phyloP scores from a whole-genome alignment of 208 protist species.

The Leptomonas pyrrhocoris region DNA sequence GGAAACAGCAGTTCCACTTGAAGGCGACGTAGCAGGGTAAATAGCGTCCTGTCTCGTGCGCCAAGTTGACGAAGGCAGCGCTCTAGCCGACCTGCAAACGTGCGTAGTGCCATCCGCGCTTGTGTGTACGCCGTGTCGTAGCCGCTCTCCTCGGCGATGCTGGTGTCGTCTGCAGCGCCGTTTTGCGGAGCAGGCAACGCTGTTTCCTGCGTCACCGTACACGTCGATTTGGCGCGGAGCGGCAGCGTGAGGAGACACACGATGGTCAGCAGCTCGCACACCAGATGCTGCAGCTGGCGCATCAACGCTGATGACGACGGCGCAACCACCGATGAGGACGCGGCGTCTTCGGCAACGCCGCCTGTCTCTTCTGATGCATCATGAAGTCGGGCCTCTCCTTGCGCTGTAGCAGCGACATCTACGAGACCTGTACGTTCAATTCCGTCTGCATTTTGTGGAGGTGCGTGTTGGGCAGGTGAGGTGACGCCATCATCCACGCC shows the following conservation, averaged over 20 bases:
- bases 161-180: not conserved
- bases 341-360: not conserved
- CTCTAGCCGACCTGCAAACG: slow-evolving; percentile 13
- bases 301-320: not conserved
- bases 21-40: slow-evolving; percentile 27
- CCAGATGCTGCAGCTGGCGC: not conserved
- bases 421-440: too few species aligned
- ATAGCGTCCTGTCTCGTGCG: slow-evolving; percentile 14
- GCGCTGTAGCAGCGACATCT: too few species aligned
- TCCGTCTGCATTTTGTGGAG: too few species aligned
- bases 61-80: slow-evolving; percentile 28
- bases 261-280: slow-evolving; percentile 14
- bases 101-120: slow-evolving; percentile 11
- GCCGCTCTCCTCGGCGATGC: not conserved
- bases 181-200: not conserved
- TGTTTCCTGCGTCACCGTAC: not conserved
- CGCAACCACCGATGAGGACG: not conserved
- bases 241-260: slow-evolving; percentile 23
- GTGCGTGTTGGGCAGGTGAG: too few species aligned
- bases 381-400: too few species aligned
- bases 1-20: slow-evolving; percentile 26
- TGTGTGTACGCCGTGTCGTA: slow-evolving; percentile 10
- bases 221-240: slow-evolving; percentile 22
- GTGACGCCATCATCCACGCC: too few species aligned
- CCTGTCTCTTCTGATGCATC: too few species aligned